Percentiles rank a stretch among this genome's conserved stretches.
phyloP scores from a whole-genome alignment of 192 early-diverging fungal species.

The Rhizoclosmatium globosum region DNA sequence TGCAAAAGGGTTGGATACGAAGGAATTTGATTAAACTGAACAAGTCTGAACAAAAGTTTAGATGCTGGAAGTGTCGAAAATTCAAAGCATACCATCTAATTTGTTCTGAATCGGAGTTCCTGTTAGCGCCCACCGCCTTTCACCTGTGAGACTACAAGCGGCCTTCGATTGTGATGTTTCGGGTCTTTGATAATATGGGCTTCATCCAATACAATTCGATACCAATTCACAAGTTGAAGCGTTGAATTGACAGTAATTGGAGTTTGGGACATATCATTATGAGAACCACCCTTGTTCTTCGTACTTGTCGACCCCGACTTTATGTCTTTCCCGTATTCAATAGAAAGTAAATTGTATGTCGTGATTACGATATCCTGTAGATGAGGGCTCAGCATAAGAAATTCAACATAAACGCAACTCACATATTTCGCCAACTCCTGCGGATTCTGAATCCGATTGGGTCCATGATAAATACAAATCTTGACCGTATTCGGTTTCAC shows the following conservation, averaged over 20 bases:
- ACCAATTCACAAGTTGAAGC: constrained; percentile 78
- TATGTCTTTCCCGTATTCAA: constrained; percentile 57
- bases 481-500: constrained; percentile 44
- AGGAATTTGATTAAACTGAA: constrained; percentile 88
- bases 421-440: constrained; percentile 58
- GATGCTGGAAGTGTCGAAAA: not conserved
- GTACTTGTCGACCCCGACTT: constrained; percentile 28
- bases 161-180: constrained; percentile 79
- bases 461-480: constrained; percentile 72
- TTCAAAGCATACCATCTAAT: constrained; percentile 58
- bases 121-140: constrained; percentile 87
- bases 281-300: constrained; percentile 23
- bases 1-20: constrained; percentile 66
- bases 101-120: constrained; percentile 90
- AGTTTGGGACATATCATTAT: constrained; percentile 32
- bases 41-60: constrained; percentile 62
- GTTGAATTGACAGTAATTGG: constrained; percentile 32
- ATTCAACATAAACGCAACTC: constrained; percentile 7
- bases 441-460: constrained; percentile 52
- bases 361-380: constrained; percentile 73
- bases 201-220: constrained; percentile 91
- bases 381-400: constrained; percentile 4
- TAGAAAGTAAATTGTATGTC: constrained; percentile 72
- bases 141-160: constrained; percentile 69
- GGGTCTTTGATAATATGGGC: constrained; percentile 92